Evolutionary conservation across 768 basidiomycete genomes (phyloP).

Genomic region (Lentinus tigrinus): DNA sequence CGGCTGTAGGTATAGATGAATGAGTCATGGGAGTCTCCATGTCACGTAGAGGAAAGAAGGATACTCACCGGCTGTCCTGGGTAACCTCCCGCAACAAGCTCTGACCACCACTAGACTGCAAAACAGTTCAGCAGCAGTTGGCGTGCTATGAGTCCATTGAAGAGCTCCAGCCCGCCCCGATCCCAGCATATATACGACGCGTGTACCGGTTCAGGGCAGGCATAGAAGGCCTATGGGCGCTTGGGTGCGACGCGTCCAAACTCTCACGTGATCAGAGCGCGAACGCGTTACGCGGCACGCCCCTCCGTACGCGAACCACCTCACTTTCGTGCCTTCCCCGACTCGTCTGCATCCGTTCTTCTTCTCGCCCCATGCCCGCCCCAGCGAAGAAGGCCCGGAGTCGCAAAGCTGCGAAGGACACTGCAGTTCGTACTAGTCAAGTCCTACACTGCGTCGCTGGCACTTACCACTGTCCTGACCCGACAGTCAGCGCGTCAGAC

Average conservation of each 20-base stretch:
- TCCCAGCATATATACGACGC: background rate
- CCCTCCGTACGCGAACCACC: background rate
- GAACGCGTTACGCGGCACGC: background rate
- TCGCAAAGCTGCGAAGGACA: conserved; percentile 4
- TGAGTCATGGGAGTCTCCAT: background rate
- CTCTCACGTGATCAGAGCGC: background rate
- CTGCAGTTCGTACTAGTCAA: background rate
- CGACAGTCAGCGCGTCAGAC: conserved; percentile 13
- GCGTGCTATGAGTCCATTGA: conserved; percentile 13
- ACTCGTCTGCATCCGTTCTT: background rate
- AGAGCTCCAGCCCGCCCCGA: background rate
- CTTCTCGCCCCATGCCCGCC: background rate
- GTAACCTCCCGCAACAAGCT: background rate
- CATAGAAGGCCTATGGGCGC: background rate
- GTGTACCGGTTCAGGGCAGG: conserved; percentile 8
- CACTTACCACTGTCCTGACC: background rate
- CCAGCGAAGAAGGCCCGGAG: background rate
- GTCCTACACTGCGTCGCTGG: background rate
- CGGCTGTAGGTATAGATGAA: no score
- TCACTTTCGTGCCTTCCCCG: background rate
- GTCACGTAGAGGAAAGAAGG: background rate
- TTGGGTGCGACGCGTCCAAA: conserved; percentile 9
- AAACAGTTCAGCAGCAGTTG: no score
- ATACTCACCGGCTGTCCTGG: background rate
- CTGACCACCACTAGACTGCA: background rate